These are phyloP conservation scores for Ceratorhiza oryzae-sativae DNA, from an alignment of 1,284 basidiomycete species.

Conservation along the genomic window DNA sequence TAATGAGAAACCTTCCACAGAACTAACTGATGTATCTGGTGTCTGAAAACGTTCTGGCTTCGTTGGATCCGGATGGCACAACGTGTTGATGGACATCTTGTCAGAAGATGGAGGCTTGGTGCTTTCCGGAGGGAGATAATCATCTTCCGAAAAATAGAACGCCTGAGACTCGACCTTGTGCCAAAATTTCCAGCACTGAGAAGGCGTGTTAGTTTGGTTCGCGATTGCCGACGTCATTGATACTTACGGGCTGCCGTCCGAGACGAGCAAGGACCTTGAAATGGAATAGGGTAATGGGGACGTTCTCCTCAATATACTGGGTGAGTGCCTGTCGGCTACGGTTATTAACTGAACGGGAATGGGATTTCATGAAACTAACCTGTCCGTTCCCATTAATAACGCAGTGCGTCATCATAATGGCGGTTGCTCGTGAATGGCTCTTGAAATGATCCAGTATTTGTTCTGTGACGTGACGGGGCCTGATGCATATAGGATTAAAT, in stretches of 20 bases:
- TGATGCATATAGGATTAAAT: neutral
- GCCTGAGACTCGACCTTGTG: slow-evolving; percentile 21
- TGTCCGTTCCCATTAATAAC: slow-evolving; percentile 32
- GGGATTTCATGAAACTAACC: neutral
- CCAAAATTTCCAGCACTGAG: slow-evolving; percentile 34
- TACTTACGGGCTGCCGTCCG: slow-evolving; percentile 33
- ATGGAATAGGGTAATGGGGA: slow-evolving; percentile 35
- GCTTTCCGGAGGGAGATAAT: slow-evolving; percentile 31
- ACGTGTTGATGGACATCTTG: slow-evolving; percentile 36
- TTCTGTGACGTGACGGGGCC: slow-evolving; percentile 28
- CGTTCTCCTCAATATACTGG: slow-evolving; percentile 33
- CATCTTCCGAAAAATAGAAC: slow-evolving; percentile 37
- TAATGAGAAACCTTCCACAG: slow-evolving; percentile 37
- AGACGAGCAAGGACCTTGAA: slow-evolving; percentile 32
- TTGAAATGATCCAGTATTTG: slow-evolving; percentile 38
- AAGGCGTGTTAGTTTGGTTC: neutral
- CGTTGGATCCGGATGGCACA: slow-evolving; percentile 46
- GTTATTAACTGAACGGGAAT: neutral
- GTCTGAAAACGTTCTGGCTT: slow-evolving; percentile 53
- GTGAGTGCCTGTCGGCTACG: neutral
- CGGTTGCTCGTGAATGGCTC: slow-evolving; percentile 22
- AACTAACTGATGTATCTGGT: slow-evolving; percentile 37
- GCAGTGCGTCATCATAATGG: slow-evolving; percentile 37
- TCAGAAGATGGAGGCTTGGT: slow-evolving; percentile 26
- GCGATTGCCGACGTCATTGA: neutral